Evolutionary conservation across 2,329 filamentous ascomycete species (phyloP).

Genomic region (Fusarium kyushuense): DNA sequence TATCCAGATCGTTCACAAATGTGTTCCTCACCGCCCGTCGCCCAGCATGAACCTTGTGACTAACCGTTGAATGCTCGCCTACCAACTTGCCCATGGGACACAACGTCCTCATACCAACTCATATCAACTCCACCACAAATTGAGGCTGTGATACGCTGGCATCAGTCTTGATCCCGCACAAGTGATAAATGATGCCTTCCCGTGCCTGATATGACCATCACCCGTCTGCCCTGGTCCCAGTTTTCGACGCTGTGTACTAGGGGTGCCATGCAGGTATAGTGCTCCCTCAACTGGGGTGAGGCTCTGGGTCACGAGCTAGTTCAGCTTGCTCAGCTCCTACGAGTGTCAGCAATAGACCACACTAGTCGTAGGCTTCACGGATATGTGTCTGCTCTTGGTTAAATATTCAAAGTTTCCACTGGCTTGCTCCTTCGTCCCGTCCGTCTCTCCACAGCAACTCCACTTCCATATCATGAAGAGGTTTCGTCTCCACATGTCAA

Average conservation of each 20-base stretch:
- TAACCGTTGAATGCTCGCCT: conserved; percentile 5
- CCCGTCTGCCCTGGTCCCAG: conserved; percentile 39
- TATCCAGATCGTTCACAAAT: not conserved
- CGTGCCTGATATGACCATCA: conserved; percentile 38
- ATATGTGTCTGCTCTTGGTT: not conserved
- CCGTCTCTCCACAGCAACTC: conserved; percentile 8
- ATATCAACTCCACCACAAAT: conserved; percentile 7
- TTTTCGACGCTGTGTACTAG: conserved; percentile 13
- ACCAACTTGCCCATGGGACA: conserved; percentile 8
- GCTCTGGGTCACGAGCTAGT: not conserved
- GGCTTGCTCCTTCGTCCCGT: conserved; percentile 2
- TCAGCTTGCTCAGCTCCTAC: not conserved
- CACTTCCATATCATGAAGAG: conserved; percentile 3
- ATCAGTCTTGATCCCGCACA: conserved; percentile 34
- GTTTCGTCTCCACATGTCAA: conserved; percentile 7
- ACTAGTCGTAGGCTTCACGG: not conserved
- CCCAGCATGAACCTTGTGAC: conserved; percentile 12
- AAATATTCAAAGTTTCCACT: not conserved
- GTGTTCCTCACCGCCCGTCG: conserved; percentile 27
- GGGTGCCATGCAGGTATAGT: conserved; percentile 43
- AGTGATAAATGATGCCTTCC: conserved; percentile 43
- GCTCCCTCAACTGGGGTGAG: conserved; percentile 11
- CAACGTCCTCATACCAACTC: not conserved
- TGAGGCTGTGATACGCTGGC: conserved; percentile 4
- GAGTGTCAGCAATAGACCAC: not conserved